Evolutionary conservation across 2,329 filamentous ascomycete species (phyloP).

Genomic region (Aureobasidium musti): DNA sequence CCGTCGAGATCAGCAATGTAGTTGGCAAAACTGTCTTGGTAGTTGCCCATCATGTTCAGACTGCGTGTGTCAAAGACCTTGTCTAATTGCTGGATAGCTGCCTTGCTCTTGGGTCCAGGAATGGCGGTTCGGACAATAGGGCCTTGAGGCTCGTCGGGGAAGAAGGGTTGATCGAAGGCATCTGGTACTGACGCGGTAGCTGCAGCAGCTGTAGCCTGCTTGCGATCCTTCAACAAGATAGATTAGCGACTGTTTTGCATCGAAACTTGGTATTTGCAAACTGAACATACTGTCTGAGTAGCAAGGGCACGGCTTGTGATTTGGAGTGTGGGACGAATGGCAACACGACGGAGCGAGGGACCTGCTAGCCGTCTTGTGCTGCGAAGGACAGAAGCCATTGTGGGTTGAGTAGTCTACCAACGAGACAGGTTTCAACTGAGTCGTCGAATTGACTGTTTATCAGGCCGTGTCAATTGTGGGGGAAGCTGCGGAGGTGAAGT

Average conservation of each 20-base stretch:
- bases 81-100: slow-evolving; percentile 66
- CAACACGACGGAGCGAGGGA: slow-evolving; percentile 34
- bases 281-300: slow-evolving; percentile 25
- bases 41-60: slow-evolving; percentile 76
- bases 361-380: slow-evolving; percentile 38
- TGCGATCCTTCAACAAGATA: slow-evolving; percentile 12
- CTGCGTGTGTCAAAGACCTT: slow-evolving; percentile 80
- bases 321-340: slow-evolving; percentile 31
- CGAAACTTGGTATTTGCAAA: too few relatives aligned
- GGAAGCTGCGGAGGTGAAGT: slow-evolving; percentile 6
- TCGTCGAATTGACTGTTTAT: slow-evolving; percentile 4
- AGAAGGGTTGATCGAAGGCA: slow-evolving; percentile 51
- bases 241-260: neutral
- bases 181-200: slow-evolving; percentile 28
- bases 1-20: slow-evolving; percentile 72
- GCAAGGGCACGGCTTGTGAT: slow-evolving; percentile 31
- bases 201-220: slow-evolving; percentile 33
- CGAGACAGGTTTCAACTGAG: neutral
- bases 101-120: slow-evolving; percentile 71
- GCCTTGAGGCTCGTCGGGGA: slow-evolving; percentile 57
- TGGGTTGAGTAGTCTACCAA: neutral
- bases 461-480: slow-evolving; percentile 3
- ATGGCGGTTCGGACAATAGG: slow-evolving; percentile 60
- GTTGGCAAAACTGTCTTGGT: slow-evolving; percentile 71
- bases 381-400: slow-evolving; percentile 41